These are phyloP conservation scores for Lachancea quebecensis DNA, from an alignment of 805 yeast genomes.

Conservation along the genomic window DNA sequence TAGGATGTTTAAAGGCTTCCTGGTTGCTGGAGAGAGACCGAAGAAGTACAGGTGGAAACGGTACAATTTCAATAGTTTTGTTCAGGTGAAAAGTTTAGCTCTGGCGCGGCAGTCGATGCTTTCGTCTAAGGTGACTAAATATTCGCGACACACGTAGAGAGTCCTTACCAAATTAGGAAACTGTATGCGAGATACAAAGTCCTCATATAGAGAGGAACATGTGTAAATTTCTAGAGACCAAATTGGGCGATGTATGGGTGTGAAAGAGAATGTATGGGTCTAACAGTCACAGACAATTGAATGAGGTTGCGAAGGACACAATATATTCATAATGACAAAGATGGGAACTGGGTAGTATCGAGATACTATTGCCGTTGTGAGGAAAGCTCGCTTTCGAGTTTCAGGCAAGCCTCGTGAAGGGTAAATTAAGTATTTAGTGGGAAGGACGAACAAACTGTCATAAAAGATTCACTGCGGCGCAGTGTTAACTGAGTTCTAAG, in stretches of 20 bases:
- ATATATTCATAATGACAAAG: no score
- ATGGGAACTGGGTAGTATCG: no score
- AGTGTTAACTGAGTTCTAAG: no score
- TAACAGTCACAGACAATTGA: neutral
- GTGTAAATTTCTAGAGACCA: neutral
- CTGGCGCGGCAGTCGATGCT: neutral
- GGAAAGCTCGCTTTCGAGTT: no score
- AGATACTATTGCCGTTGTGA: no score
- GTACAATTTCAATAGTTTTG: neutral
- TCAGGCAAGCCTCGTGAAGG: no score
- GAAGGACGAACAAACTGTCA: no score
- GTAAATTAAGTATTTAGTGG: no score
- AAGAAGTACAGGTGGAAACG: neutral
- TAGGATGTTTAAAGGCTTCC: slow-evolving; percentile 82
- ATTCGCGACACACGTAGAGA: neutral
- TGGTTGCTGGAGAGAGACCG: slow-evolving; percentile 1
- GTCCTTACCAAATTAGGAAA: neutral
- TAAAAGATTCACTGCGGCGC: no score
- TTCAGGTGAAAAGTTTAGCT: no score
- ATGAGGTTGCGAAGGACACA: neutral
- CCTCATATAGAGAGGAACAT: no score
- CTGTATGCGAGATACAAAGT: no score
- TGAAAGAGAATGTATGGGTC: neutral
- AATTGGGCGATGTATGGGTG: neutral
- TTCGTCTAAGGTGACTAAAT: neutral